Base-by-base conservation (phyloP, 2,329 filamentous ascomycete genomes). In the Fusarium bulbicola region DNA sequence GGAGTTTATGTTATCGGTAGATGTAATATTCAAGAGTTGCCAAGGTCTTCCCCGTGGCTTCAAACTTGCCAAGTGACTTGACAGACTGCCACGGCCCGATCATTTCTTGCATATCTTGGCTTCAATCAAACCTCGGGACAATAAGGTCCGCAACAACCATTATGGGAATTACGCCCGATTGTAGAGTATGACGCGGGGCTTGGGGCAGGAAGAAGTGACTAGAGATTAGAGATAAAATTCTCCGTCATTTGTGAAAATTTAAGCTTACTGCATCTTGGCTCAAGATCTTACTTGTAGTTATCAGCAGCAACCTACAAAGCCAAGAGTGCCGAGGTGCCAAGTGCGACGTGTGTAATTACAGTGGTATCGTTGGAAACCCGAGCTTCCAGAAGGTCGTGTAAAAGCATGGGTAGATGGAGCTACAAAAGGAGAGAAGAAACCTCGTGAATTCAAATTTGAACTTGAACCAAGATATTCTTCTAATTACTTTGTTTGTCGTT, bases 401-500 rank as follows among this genome's bases (percentile, higher is more conserved):
- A 11, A 20, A 20, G 11, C 5, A 37, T 26, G 24, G 32, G 32
- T 12, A 8, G 32, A 16, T 21, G 18, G 9, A 26, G 24, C 18
- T 53, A 26, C 7, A 53, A 21, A 37, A 53, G 32, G 18, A 37
- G 8, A 37, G 13, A 37, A 9, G 16, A 34, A 24, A 4, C 18
- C n/a, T 6, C 3, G 3, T 13, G 10, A 37, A 28, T 3, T 2
- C 10, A 5, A 13, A 32, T 28, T 24, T 21, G 13, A 37, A 5
- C 13, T 21, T 36, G 13, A 36, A 28, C 2, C 10, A 52, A 52
- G 9, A 26, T 37, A 37, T 10, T 12, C 9, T 21, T 28, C n/a
- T 26, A 7, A 3, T 26, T 6, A 15, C 18, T 21, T 37, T 52
- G 21, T 52, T 26, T 20, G 6, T 20, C 30, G 3, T 18, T 36